These are phyloP conservation scores for Calonectria leucothoes DNA, from an alignment of 2,329 filamentous ascomycete species.

Conservation along the genomic window DNA sequence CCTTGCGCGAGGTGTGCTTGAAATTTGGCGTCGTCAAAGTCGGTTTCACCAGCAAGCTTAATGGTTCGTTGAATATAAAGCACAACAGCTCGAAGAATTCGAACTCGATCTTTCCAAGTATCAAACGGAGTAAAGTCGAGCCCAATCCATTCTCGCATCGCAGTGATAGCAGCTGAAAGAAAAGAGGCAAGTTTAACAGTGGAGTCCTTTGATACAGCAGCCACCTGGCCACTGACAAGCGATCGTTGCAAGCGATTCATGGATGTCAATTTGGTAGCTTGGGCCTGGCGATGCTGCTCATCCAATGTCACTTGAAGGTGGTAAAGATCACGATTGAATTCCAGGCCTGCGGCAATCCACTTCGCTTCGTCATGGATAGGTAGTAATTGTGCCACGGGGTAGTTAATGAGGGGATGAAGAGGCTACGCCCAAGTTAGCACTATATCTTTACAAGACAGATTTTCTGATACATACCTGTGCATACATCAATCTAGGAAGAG, in stretches of 20 bases:
- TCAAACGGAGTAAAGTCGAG: constrained; percentile 40
- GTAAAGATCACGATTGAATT: constrained; percentile 60
- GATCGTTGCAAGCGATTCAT: constrained; percentile 73
- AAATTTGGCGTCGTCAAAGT: constrained; percentile 73
- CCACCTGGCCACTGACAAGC: constrained; percentile 63
- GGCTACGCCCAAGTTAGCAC: constrained; percentile 53
- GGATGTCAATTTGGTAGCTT: constrained; percentile 61
- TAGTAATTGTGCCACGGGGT: constrained; percentile 61
- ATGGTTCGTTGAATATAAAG: constrained; percentile 69
- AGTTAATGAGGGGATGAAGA: constrained; percentile 70
- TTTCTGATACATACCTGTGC: constrained; percentile 55
- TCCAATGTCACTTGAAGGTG: constrained; percentile 55
- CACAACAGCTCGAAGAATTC: constrained; percentile 53
- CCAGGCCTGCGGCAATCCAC: constrained; percentile 66
- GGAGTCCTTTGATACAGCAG: constrained; percentile 69
- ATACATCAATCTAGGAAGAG: constrained; percentile 47
- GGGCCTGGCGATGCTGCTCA: constrained; percentile 54
- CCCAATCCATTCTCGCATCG: constrained; percentile 58
- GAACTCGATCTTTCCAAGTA: constrained; percentile 49
- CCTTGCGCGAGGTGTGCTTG: constrained; percentile 71
- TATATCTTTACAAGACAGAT: not conserved
- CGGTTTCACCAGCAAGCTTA: constrained; percentile 53
- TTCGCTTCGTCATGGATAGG: constrained; percentile 47
- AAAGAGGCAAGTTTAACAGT: constrained; percentile 67
- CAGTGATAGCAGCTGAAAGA: constrained; percentile 55